Base-by-base conservation (phyloP, 768 basidiomycete genomes). In the Galerina sulciceps region DNA sequence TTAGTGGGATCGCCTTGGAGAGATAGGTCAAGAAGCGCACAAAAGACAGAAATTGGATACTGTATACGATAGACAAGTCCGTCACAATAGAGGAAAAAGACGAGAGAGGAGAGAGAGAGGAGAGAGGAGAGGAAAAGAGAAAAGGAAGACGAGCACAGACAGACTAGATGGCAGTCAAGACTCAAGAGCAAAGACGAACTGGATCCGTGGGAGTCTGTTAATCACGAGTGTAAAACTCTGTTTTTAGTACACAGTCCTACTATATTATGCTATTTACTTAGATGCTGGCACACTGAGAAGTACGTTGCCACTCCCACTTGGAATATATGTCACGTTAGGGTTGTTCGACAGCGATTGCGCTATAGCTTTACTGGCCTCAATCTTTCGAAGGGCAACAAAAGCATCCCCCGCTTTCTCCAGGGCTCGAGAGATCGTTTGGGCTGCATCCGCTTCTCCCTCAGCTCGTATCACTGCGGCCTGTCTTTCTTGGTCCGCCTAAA, bases 361-460 rank as follows among this genome's bases (percentile, higher is more conserved):
- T 70, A 99, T 98, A 55, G 96, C 97, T 79, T 98, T 94, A 81
- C 90, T 92, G 52, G 97, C 95, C 77, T 99, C 97, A 68, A 99
- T 99, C 77, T 94, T 92, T 65, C 97, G 83, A 72, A 99, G 85
- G 58, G 93, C 88, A 51, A 99, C 87, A 75, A 99, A 96, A 34
- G 93, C 96, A 67, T 97, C 96, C 9, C 96, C 96, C 1, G 97
- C 96, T 79, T 89, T 92, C 69, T 93, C 91, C 70, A 99, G 77
- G 20, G 97, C 92, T 58, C 79, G 83, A 15, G 94, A 96, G 69
- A 99, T 96, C 53, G 94, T 96, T 60, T 87, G 77, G 1, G 97
- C 97, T 4, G 97, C 97, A 76, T 99, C 96, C 1, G 96, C 97
- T 79, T 99, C 96, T 53, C 97, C 97, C 73, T 99, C 96, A 1